Evolutionary conservation across 2,329 filamentous ascomycete genomes (phyloP), one percentile per base, ranked within the genome.

Genomic region (Colletotrichum kahawae): DNA sequence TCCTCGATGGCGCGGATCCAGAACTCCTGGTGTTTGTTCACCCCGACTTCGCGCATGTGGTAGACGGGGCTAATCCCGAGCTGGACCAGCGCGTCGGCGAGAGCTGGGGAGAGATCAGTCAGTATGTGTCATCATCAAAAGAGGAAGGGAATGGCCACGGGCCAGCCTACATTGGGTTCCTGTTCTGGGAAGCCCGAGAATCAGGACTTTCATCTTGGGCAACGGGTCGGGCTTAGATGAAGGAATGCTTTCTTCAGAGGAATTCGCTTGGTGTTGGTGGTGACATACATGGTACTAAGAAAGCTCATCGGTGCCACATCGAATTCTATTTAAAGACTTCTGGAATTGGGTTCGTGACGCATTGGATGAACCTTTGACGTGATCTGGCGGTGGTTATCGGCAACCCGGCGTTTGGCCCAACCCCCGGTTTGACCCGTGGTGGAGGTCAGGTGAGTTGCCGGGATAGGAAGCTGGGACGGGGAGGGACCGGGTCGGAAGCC

Each of bases 1-100:
- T 80, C 79, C 4, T 81, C 77, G 33, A 82, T 79, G 9, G 84
- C 82, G 54, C 83, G 80, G 31, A 80, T 71, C 83, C 84, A 84
- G 10, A 85, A 75, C 1, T 74, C 77, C 27, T 81, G 80, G 70
- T 85, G 81, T 21, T 79, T 77, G 74, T 81, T 81, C 66, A 82
- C 81, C 56, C 73, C 78, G 21, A 82, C 81, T 31, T 84, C 83
- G 18, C 81, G 80, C 77, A 83, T 81, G 71, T 83, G 81, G 70
- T 85, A 84, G 64, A 84, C 78, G 12, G 82, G 82, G 4, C 77
- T 76, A 62, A 82, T 80, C 9, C 79, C 80, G 4, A 84, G 78
- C 31, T 79, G 70, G 21, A 65, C 71, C 10, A 84, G 79, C 18
- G 82, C 82, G 34, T 82, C 78, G 7, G 80, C 79, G 14, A 83